Evolutionary conservation across 805 yeast genomes (phyloP), one percentile per base, ranked within the genome.

Genomic region (Tetrapisispora phaffii): DNA sequence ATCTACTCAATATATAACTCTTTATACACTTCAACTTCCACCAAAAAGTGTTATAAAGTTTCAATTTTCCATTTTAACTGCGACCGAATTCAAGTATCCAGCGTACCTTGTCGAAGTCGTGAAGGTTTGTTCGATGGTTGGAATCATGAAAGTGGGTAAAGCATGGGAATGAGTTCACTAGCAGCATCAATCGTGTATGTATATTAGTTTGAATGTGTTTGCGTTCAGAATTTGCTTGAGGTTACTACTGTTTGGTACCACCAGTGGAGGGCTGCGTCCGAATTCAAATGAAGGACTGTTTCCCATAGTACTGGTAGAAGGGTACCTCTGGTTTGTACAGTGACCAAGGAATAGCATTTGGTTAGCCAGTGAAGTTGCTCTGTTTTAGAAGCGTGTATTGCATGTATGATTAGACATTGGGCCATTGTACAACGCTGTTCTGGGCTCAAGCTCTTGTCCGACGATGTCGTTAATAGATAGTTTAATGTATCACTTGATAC

Each of bases 211-310:
- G n/a, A n/a, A n/a, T 34, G 12, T 50, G 37, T 32, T 41, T 15
- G 4, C 19, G 12, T 5, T 52, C 46, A 15, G 44, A 36, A 23
- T 36, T 36, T 36, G n/a, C 39, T 36, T 23, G 20, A 22, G 7
- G 17, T 16, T 7, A 16, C 43, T 8, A 51, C 34, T 3, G 44
- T 42, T 16, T 44, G 45, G 38, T 60, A 60, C 63, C 65, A 62
- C 65, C 65, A 62, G 23, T 49, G 47, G 8, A 60, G 41, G 1
- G 59, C 58, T 15, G 29, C 23, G 12, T 54, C 55, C 8, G 54
- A 51, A 20, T 46, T 50, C 15, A 48, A 40, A 13, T 24, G 23
- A 5, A 59, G 50, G 15, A 58, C 39, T 1, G 53, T 46, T 5
- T 50, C 44, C 64, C 65, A 60, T 1, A 60, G 38, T 2, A 43